These are phyloP conservation scores for Phytophthora syringae DNA, from an alignment of 352 stramenopile genomes.

Conservation along the genomic window DNA sequence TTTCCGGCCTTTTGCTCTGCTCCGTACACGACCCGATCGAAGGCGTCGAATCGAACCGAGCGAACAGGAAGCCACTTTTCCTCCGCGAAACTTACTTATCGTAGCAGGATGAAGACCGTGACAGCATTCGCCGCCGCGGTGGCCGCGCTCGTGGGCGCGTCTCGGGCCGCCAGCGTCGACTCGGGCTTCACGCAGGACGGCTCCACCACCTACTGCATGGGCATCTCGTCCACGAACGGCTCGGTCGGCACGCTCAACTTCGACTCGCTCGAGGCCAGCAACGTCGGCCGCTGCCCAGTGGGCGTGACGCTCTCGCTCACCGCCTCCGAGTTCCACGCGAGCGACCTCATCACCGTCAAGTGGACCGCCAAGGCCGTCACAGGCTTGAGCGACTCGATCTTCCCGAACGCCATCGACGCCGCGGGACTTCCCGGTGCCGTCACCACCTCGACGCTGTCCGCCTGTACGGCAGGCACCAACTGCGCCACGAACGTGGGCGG, in stretches of 20 bases:
- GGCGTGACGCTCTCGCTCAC: constrained; percentile 48
- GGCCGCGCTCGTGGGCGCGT: constrained; percentile 22
- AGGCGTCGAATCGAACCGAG: constrained; percentile 22
- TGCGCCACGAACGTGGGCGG: constrained; percentile 57
- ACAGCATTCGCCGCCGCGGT: constrained; percentile 12
- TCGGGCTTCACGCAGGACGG: constrained; percentile 69
- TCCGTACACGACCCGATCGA: constrained; percentile 26
- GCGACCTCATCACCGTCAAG: constrained; percentile 56
- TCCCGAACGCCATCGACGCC: constrained; percentile 65
- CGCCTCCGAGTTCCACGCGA: constrained; percentile 53
- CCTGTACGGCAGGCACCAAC: constrained; percentile 71
- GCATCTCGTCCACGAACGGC: constrained; percentile 29
- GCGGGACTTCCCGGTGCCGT: constrained; percentile 46
- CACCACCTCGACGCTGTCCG: constrained; percentile 53
- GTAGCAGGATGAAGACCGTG: constrained; percentile 34
- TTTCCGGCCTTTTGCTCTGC: constrained; percentile 36
- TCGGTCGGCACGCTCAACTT: constrained; percentile 48
- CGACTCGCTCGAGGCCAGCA: constrained; percentile 51
- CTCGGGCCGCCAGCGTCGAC: constrained; percentile 53
- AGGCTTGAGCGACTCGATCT: constrained; percentile 55
- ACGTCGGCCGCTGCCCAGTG: constrained; percentile 63
- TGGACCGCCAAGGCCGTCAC: constrained; percentile 50
- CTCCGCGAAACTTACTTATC: constrained; percentile 28
- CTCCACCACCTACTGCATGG: constrained; percentile 78
- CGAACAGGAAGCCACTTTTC: constrained; percentile 43